Base-by-base conservation (phyloP, 2,329 filamentous ascomycete genomes). In the Catunica adiposa region DNA sequence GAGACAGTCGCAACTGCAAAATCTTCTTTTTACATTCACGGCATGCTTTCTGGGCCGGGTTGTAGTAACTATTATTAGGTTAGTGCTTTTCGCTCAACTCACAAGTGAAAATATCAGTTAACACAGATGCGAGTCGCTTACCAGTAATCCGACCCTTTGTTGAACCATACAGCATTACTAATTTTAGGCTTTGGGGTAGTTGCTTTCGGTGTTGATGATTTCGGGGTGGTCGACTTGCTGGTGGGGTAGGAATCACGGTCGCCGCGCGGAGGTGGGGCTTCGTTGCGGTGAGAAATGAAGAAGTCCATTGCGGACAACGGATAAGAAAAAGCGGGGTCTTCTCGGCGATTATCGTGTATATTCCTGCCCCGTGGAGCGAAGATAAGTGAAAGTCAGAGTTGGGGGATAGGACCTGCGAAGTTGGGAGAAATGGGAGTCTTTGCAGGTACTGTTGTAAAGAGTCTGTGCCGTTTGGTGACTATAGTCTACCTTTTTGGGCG, bases 11-110 rank as follows among this genome's bases (percentile, higher is more conserved):
- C 4, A 58, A 42, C 20, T 54, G 56, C 25, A 54, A 11, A 11
- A 58, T 51, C 25, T 55, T 58, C 22, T 51, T 52, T n/a, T 55
- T 58, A 37, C 44, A 46, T n/a, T 54, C 52, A n/a, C 42, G 53
- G 46, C 52, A 52, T 20, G 52, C 46, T 15, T 51, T 42, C 26
- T 58, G 56, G 2, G 53, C 56, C 17, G 29, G 22, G 15, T 55
- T 58, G 38, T 58, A 58, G 26, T 58, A 58, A 8, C 56, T 58
- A 20, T 20, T 25, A 14, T 2, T 25, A 11, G 20, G 11, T 29
- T 22, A 26, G 17, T 15, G 5, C 11, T 22, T 11, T 23, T 48
- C 44, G 22, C 17, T 48, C 5, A 25, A 20, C 55, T 22, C 9
- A 11, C 5, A 17, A n/a, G n/a, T 44, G 20, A 2, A 8, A 3